Evolutionary conservation across 371 early-diverging fungal genomes (phyloP), one percentile per base, ranked within the genome.

Genomic region (Mucor piriformis): DNA sequence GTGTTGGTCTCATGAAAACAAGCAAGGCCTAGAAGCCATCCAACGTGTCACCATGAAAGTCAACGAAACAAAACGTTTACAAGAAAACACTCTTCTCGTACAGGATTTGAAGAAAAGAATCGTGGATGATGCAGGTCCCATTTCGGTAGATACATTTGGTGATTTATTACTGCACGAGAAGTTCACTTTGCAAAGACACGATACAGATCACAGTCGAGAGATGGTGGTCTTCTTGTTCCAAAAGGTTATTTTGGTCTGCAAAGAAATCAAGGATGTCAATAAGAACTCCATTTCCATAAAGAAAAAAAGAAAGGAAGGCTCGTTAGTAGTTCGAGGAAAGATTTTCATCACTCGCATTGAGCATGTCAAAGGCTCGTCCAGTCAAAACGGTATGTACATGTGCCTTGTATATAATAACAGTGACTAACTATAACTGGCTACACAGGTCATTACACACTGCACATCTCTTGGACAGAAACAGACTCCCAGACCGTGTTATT

Each of bases 221-320:
- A 82, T 94, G 53, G 69, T 83, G 10, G 83, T 96, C n/a, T 97
- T 86, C 61, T 71, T 97, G 44, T 97, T 97, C 73, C 90, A 96
- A 59, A 88, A 87, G 60, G 87, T 93, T 32, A 77, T 96, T 21
- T 80, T 96, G 16, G 91, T 94, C 66, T 95, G 94, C 52, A 70
- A 74, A 35, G 74, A 79, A 23, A 59, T 62, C 24, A 61, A 69
- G 24, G 65, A 63, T 8, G 58, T 46, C 16, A 62, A 76, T 73
- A 69, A 79, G 57, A 85, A 82, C 54, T 52, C 73, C 12, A 73
- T 70, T 18, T 52, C 67, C 3, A 66, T 69, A 12, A 74, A 72
- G 29, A 81, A 68, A 27, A 77, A 72, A 35, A 66, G 72, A 32
- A 70, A 65, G 20, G 59, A 76, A 20, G 74, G 83, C 3, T 67